These are phyloP conservation scores for Xerocomus spinulosus DNA, from an alignment of 768 basidiomycete genomes.

Conservation along the genomic window DNA sequence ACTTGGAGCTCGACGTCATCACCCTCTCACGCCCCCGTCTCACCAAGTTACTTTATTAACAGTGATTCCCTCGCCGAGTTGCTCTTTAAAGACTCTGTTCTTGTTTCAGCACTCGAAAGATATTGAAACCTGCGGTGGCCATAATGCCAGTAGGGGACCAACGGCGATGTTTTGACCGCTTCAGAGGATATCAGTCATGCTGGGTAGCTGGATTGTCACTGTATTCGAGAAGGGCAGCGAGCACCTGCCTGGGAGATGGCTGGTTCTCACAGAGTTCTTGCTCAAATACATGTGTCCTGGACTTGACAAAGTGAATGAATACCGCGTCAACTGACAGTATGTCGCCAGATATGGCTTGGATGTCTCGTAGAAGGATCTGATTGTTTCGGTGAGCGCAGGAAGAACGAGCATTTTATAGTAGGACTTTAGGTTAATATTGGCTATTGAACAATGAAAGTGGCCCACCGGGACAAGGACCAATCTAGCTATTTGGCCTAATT, in stretches of 20 bases:
- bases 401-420: slow-evolving; percentile 84
- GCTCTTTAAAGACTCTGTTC: no score
- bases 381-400: slow-evolving; percentile 59
- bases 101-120: no score
- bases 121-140: no score
- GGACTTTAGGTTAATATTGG: no score
- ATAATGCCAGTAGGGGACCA: no score
- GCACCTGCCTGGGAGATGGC: slow-evolving; percentile 46
- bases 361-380: slow-evolving; percentile 53
- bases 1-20: no score
- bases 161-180: slow-evolving; percentile 41
- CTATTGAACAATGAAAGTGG: no score
- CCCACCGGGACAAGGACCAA: not conserved
- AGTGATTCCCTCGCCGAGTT: no score
- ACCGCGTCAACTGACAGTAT: slow-evolving; percentile 74
- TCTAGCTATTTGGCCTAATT: slow-evolving; percentile 2
- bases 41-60: no score
- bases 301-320: slow-evolving; percentile 82
- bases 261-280: slow-evolving; percentile 40
- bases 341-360: slow-evolving; percentile 49
- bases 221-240: slow-evolving; percentile 75
- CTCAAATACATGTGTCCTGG: slow-evolving; percentile 42
- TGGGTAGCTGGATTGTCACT: slow-evolving; percentile 66
- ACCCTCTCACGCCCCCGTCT: no score
- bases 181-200: slow-evolving; percentile 35